Conservation (phyloP, 768 basidiomycete species). For the Tylopilus sp. region DNA sequence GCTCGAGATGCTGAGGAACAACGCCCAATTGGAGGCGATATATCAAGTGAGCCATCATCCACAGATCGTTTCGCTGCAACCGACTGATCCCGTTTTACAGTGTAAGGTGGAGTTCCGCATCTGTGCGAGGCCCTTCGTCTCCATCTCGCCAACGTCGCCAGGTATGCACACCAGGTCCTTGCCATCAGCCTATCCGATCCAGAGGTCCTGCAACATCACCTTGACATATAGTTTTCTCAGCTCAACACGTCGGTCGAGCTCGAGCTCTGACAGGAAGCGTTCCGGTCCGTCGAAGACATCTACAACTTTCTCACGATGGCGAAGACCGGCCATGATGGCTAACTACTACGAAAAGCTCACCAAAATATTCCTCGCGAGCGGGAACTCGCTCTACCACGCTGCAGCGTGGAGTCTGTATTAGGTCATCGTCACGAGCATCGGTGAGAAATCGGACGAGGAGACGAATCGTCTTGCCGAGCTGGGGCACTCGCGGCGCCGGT, state of each 20-base stretch:
- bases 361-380: conserved; percentile 93
- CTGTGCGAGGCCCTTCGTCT: conserved; percentile 94
- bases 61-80: conserved; percentile 26
- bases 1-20: conserved; percentile 94
- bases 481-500: conserved; percentile 95
- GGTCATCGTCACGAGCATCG: conserved; percentile 64
- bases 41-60: conserved; percentile 97
- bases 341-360: conserved; percentile 99
- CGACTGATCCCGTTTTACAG: conserved; percentile 35
- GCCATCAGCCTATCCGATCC: conserved; percentile 94
- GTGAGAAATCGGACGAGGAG: conserved; percentile 75
- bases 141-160: conserved; percentile 90
- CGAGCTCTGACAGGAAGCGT: conserved; percentile 98
- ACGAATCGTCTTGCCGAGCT: conserved; percentile 79
- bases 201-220: conserved; percentile 91
- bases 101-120: conserved; percentile 87
- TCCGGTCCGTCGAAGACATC: conserved; percentile 96
- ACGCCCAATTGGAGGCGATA: conserved; percentile 87
- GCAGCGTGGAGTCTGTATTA: conserved; percentile 95
- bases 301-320: conserved; percentile 93
- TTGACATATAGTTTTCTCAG: conserved; percentile 96
- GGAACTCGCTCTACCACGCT: conserved; percentile 93
- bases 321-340: conserved; percentile 97
- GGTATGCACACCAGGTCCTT: conserved; percentile 91
- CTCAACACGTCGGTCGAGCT: conserved; percentile 95